A percentile compares a stretch with the other conserved stretches of the same genome.
These are phyloP conservation scores for Lumnitzera racemosa DNA, from an alignment of 345 rosid species.

Conservation along the genomic window DNA sequence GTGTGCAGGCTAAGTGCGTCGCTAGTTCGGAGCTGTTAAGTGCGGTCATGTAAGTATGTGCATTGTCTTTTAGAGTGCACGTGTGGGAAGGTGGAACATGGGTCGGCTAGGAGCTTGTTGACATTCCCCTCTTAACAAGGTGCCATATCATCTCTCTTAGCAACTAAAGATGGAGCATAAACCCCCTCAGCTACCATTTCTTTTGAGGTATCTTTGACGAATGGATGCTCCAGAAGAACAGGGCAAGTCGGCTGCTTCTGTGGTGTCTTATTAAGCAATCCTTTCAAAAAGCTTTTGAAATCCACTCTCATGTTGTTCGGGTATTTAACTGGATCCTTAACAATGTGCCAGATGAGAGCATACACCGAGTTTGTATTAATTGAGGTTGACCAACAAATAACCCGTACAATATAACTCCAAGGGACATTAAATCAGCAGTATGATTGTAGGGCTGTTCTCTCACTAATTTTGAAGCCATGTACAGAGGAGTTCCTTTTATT, in stretches of 20 bases:
- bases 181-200: constrained; percentile 55
- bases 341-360: constrained; percentile 94
- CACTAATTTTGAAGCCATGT: constrained; percentile 94
- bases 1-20: too few species aligned
- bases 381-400: constrained; percentile 97
- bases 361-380: too few species aligned
- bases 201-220: constrained; percentile 62
- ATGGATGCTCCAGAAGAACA: constrained; percentile 88
- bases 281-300: constrained; percentile 87
- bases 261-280: constrained; percentile 94
- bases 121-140: too few species aligned
- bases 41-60: too few species aligned
- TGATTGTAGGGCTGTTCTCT: constrained; percentile 97
- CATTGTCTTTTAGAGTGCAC: too few species aligned
- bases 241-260: constrained; percentile 93
- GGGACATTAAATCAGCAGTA: constrained; percentile 97
- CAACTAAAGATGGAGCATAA: too few species aligned
- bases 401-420: constrained; percentile 97
- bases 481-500: constrained; percentile 99
- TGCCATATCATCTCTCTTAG: too few species aligned
- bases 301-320: constrained; percentile 82
- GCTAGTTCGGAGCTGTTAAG: too few species aligned
- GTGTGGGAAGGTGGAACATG: too few species aligned
- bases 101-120: too few species aligned
- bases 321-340: constrained; percentile 97